A percentile compares a stretch with the other conserved stretches of the same genome.
phyloP scores from a whole-genome alignment of 306 rosid genomes.

The Dryas octopetala region DNA sequence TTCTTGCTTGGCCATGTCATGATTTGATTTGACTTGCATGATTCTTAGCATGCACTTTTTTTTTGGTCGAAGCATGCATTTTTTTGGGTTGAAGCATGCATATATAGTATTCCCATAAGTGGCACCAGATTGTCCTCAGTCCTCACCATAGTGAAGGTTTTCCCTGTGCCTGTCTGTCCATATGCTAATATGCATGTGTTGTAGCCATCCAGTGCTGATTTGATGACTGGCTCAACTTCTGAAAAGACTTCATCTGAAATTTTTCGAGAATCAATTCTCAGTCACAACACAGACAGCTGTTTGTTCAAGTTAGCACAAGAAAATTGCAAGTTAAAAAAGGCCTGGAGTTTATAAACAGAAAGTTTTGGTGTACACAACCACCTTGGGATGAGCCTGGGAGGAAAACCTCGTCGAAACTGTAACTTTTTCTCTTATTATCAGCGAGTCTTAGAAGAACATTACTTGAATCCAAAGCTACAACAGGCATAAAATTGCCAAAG shows the following conservation, averaged over 20 bases:
- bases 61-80: too few relatives aligned
- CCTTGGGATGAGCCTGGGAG: slow-evolving; percentile 42
- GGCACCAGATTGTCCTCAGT: not conserved
- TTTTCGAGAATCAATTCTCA: not conserved
- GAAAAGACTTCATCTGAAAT: slow-evolving; percentile 40
- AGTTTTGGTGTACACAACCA: slow-evolving; percentile 16
- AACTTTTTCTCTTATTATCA: slow-evolving; percentile 32
- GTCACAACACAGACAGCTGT: not conserved
- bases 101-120: not conserved
- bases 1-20: not conserved
- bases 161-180: slow-evolving; percentile 49
- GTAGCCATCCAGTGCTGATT: slow-evolving; percentile 42
- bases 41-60: not conserved
- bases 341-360: not conserved
- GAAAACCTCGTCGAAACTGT: slow-evolving; percentile 42
- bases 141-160: slow-evolving; percentile 46
- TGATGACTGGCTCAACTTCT: slow-evolving; percentile 40
- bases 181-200: slow-evolving; percentile 44
- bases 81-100: too few relatives aligned
- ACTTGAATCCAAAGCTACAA: slow-evolving; percentile 33
- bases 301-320: not conserved
- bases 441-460: slow-evolving; percentile 31
- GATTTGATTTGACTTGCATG: not conserved
- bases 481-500: slow-evolving; percentile 22
- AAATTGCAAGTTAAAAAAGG: not conserved